Conservation (phyloP, 331 rosid species). For the Phaseolus coccineus region DNA sequence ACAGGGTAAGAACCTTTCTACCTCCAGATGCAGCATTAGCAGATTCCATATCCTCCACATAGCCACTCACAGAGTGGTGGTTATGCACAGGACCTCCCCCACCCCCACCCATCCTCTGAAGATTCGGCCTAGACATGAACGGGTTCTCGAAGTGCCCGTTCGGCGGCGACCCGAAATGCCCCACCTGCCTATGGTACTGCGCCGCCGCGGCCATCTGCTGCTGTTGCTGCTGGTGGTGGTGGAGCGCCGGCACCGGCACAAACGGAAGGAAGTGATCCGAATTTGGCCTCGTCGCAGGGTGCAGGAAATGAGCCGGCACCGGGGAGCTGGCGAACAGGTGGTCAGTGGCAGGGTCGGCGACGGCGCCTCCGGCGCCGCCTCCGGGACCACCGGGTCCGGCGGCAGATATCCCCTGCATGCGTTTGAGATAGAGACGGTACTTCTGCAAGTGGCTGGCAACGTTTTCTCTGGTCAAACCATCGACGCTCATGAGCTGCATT, state of each 20-base stretch:
- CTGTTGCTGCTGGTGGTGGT: slow-evolving; percentile 67
- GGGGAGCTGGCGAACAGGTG: slow-evolving; percentile 93
- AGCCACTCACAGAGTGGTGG: slow-evolving; percentile 53
- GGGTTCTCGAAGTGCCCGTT: slow-evolving; percentile 93
- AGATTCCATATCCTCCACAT: slow-evolving; percentile 83
- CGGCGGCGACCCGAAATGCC: slow-evolving; percentile 88
- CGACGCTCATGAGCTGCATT: slow-evolving; percentile 99
- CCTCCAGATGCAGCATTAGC: slow-evolving; percentile 88
- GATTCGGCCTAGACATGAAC: slow-evolving; percentile 72
- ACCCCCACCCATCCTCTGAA: slow-evolving; percentile 67
- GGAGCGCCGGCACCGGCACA: slow-evolving; percentile 79
- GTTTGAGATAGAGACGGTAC: slow-evolving; percentile 90
- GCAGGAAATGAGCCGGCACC: slow-evolving; percentile 88
- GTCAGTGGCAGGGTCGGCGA: slow-evolving; percentile 79
- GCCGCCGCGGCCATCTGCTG: slow-evolving; percentile 73
- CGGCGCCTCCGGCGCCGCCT: slow-evolving; percentile 41
- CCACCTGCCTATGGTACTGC: slow-evolving; percentile 82
- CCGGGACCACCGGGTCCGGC: slow-evolving; percentile 56
- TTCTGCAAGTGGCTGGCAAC: slow-evolving; percentile 97
- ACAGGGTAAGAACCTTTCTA: slow-evolving; percentile 89
- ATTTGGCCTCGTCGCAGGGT: slow-evolving; percentile 60
- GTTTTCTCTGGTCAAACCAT: slow-evolving; percentile 94
- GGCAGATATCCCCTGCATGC: slow-evolving; percentile 83
- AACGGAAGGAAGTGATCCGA: slow-evolving; percentile 90
- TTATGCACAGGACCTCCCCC: slow-evolving; percentile 64